Evolutionary conservation across 1,284 basidiomycete genomes (phyloP), one percentile per base, ranked within the genome.

Genomic region (Malassezia sympodialis): DNA sequence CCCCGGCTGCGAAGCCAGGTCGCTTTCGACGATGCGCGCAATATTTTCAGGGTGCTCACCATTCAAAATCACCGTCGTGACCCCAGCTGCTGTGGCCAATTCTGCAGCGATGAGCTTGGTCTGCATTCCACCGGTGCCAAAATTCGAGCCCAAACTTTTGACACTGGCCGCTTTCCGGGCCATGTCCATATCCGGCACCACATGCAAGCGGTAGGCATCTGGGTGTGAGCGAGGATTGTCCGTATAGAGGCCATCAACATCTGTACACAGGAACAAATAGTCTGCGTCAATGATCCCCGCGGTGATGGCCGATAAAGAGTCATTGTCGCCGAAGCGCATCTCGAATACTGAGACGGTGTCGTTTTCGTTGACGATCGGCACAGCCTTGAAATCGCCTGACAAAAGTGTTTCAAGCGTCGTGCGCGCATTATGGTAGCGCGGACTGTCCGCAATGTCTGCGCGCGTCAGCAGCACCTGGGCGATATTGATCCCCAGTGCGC

Each of bases 321-420:
- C 94, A 73, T 98, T 98, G 78, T 98, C 94, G 48, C 94, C 93
- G 69, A 98, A 99, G 85, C 93, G 93, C 65, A 98, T 94, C 84
- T 99, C 93, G 2, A 65, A 67, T 17, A 70, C 65, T 2, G 65
- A 67, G 14, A 74, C 72, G 3, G 72, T 74, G 44, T 74, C 72
- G 52, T 74, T 74, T 49, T 74, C 72, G 54, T 74, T 74, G 14
- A 74, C 71, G 41, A 74, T 74, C 14, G 72, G 72, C 30, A 74
- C 71, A 8, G 67, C 66, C 39, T 66, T 58, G 48, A 71, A 67
- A 0, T 52, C 51, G 15, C 53, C 15, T 3, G 63, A 65, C 6
- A 74, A 59, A 11, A 74, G 59, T 8, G 72, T 72, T 19, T 64
- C 53, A 26, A 74, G 56, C 23, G 72, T 74, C 0, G 64, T 69